Conservation (phyloP, 768 basidiomycete genomes). For the Lentinula detonsa region DNA sequence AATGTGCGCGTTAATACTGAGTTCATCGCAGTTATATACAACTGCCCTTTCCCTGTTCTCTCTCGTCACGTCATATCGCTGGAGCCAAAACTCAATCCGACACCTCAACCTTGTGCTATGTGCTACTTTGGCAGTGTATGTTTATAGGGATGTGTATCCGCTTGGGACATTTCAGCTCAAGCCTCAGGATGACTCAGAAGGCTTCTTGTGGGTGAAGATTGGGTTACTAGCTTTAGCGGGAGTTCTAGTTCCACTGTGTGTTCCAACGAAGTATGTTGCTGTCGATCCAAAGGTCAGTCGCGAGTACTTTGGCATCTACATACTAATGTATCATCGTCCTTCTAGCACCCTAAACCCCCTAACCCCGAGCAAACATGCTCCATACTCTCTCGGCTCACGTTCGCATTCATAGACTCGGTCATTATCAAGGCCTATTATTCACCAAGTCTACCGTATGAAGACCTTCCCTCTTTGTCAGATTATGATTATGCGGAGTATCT, state of each 20-base stretch:
- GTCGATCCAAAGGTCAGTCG: slow-evolving; percentile 37
- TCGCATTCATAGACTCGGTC: slow-evolving; percentile 30
- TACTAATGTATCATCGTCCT: neutral
- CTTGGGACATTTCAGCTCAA: slow-evolving; percentile 44
- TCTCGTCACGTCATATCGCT: slow-evolving; percentile 27
- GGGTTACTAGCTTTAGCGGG: slow-evolving; percentile 35
- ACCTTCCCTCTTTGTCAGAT: slow-evolving; percentile 28
- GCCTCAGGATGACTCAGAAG: slow-evolving; percentile 43
- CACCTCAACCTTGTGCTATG: slow-evolving; percentile 48
- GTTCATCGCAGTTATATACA: slow-evolving; percentile 30
- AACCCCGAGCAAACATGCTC: slow-evolving; percentile 42
- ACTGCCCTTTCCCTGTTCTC: slow-evolving; percentile 36
- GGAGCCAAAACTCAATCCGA: slow-evolving; percentile 28
- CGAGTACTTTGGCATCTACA: neutral
- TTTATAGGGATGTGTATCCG: slow-evolving; percentile 57
- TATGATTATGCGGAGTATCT: slow-evolving; percentile 21
- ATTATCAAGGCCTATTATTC: slow-evolving; percentile 21
- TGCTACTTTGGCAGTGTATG: slow-evolving; percentile 39
- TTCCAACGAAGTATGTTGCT: slow-evolving; percentile 53
- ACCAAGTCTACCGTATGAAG: slow-evolving; percentile 22
- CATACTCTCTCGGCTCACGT: slow-evolving; percentile 29
- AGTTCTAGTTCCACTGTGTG: slow-evolving; percentile 44
- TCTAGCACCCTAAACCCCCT: slow-evolving; percentile 7
- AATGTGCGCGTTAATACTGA: neutral
- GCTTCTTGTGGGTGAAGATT: slow-evolving; percentile 48